Conservation (phyloP, 2,329 filamentous ascomycete species). For the Ascochyta fabae region DNA sequence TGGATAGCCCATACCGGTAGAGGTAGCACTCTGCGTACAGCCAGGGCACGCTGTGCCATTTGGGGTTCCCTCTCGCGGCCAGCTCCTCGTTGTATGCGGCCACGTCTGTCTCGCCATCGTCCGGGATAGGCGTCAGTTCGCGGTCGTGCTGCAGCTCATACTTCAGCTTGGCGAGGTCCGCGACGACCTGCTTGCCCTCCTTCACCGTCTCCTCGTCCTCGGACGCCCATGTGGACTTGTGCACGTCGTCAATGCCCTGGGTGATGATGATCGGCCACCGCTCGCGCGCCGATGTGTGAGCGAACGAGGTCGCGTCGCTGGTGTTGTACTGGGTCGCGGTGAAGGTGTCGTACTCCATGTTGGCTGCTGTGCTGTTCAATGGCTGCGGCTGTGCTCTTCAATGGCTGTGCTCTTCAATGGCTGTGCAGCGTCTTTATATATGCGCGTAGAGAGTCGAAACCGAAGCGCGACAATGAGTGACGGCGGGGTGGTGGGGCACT, state of each 20-base stretch:
- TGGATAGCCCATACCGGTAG: slow-evolving; percentile 66
- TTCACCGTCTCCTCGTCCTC: slow-evolving; percentile 68
- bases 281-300: slow-evolving; percentile 80
- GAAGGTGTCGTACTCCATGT: slow-evolving; percentile 34
- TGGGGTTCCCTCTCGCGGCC: slow-evolving; percentile 71
- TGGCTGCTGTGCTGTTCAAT: background rate
- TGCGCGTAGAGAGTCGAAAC: background rate
- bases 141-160: slow-evolving; percentile 95
- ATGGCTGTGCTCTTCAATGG: background rate
- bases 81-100: slow-evolving; percentile 86
- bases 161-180: slow-evolving; percentile 81
- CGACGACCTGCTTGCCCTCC: slow-evolving; percentile 87
- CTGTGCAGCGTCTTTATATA: background rate
- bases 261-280: slow-evolving; percentile 96
- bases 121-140: slow-evolving; percentile 73
- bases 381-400: background rate
- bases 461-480: background rate
- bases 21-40: slow-evolving; percentile 94
- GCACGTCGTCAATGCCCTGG: slow-evolving; percentile 91
- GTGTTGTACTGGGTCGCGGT: slow-evolving; percentile 75
- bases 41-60: slow-evolving; percentile 88
- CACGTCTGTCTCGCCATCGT: slow-evolving; percentile 80
- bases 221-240: slow-evolving; percentile 69
- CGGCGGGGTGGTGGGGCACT: slow-evolving; percentile 17
- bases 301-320: slow-evolving; percentile 84